Conservation (phyloP, 306 rosid genomes). For the Fagus crenata region DNA sequence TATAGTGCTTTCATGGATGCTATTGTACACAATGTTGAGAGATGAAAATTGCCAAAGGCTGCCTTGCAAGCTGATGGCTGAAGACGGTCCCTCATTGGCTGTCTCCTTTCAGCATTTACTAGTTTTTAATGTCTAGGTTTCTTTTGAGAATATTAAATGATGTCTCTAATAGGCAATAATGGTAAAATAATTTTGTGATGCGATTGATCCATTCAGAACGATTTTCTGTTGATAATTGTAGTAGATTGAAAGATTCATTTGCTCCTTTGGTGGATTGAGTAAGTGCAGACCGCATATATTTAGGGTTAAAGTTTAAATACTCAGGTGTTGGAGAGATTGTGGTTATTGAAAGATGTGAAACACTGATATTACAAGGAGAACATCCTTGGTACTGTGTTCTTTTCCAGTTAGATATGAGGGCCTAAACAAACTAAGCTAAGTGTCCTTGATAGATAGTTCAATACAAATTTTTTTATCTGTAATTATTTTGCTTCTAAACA, state of each 20-base stretch:
- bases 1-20: neutral
- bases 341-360: neutral
- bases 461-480: neutral
- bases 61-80: slow-evolving; percentile 2
- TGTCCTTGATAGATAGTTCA: neutral
- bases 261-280: neutral
- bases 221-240: neutral
- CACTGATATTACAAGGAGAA: neutral
- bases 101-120: neutral
- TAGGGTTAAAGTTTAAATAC: neutral
- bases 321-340: neutral
- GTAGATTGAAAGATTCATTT: neutral
- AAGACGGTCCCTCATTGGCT: neutral
- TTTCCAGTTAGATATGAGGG: neutral
- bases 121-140: neutral
- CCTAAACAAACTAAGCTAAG: neutral
- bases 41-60: neutral
- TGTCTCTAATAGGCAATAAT: neutral
- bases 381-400: neutral
- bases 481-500: neutral
- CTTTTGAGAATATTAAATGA: neutral
- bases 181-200: neutral
- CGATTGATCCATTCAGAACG: neutral
- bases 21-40: neutral
- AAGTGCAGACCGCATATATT: neutral